Base-by-base conservation (phyloP, 164 flowering plant genomes). In the Vitis amurensis region DNA sequence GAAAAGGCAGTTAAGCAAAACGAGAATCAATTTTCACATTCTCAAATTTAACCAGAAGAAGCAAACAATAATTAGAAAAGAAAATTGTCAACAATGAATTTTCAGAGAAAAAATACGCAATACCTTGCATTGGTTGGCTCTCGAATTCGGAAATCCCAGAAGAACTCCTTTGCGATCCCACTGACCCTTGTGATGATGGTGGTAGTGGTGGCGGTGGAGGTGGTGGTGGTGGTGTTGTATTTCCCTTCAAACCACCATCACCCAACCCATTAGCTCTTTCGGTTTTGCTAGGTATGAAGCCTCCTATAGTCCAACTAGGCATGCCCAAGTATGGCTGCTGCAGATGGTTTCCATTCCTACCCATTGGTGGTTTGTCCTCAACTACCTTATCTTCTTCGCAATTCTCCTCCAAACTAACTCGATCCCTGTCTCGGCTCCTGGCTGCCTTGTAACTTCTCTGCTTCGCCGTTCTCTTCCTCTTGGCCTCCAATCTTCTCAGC, bases 131-230 rank as follows among this genome's bases (percentile, higher is more conserved):
- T 8, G 68, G 68, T 61, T 58, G 77, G 72, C 71, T 74, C 10
- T 83, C 86, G n/a, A 71, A 63, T 48, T 89, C 89, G 5, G 87
- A 82, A 29, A 77, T 51, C 19, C 85, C 89, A 6, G 92, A 87
- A 8, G 82, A 80, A 66, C 84, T 87, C 47, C 85, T 85, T n/a
- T 71, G 84, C 0, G 91, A 89, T 31, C 79, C 89, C 13, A 66
- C 16, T 7, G 89, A 83, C 11, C 81, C 83, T 11, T 81, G 82
- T 4, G 77, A 55, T 6, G 58, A 52, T 23, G 29, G 71, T 14
- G 68, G 13, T 9, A 17, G 59, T 30, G 57, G 55, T 19, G 10
- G 30, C 51, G 14, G 11, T 30, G 30, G 51, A 9, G 61, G 69
- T 12, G 27, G 69, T 7, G 59, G 69, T 7, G 59, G 58, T 15